These are phyloP conservation scores for Crithidia acanthocephali DNA, from an alignment of 208 protist species.

Conservation along the genomic window DNA sequence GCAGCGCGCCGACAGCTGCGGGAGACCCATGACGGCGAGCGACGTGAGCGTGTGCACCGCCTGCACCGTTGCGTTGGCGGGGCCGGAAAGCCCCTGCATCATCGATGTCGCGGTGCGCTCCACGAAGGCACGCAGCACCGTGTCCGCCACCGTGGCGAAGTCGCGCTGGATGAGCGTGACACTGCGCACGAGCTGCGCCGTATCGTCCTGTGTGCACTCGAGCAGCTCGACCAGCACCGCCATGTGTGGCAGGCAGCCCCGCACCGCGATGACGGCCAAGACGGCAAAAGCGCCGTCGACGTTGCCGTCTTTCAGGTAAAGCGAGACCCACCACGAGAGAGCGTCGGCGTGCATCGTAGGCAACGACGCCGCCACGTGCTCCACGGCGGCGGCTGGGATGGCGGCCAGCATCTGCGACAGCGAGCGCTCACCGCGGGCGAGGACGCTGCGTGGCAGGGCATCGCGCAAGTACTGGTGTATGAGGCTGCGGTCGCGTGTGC, in stretches of 20 bases:
- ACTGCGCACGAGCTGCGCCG: conserved; percentile 19
- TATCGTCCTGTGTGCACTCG: conserved; percentile 30
- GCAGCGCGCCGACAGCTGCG: conserved; percentile 25
- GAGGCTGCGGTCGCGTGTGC: conserved; percentile 7
- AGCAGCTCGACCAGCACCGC: conserved; percentile 55
- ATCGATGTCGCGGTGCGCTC: conserved; percentile 38
- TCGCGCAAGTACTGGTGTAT: conserved; percentile 22
- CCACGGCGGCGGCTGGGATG: conserved; percentile 19
- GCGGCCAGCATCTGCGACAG: conserved; percentile 23
- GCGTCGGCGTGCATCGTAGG: conserved; percentile 19
- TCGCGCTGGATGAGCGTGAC: conserved; percentile 33
- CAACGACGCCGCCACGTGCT: conserved; percentile 15
- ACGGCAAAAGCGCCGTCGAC: conserved; percentile 29
- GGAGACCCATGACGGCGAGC: conserved; percentile 38
- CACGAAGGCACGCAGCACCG: conserved; percentile 69
- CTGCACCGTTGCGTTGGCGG: conserved; percentile 7
- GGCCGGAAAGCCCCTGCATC: not conserved
- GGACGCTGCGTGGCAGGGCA: conserved; percentile 14
- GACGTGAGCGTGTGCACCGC: conserved; percentile 37
- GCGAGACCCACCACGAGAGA: conserved; percentile 37
- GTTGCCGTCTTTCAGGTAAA: conserved; percentile 26
- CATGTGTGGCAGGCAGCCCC: conserved; percentile 58
- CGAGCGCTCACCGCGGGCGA: conserved; percentile 21
- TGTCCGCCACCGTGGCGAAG: conserved; percentile 36
- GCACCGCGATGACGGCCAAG: conserved; percentile 24